Base-by-base conservation (phyloP, 2,329 filamentous ascomycete genomes). In the Paradendryphiella salina region DNA sequence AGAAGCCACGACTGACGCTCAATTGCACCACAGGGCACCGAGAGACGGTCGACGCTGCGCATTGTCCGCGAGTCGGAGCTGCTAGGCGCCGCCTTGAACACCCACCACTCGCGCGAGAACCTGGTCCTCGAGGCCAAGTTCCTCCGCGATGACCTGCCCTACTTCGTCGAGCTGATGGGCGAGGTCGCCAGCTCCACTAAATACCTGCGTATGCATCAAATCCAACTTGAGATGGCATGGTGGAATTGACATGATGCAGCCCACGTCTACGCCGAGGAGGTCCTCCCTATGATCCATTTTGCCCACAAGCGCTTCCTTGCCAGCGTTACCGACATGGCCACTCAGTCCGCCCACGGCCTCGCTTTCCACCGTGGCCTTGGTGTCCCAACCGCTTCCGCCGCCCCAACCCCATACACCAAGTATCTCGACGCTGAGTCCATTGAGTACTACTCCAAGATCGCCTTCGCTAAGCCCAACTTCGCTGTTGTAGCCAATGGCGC, bases 281-380 rank as follows among this genome's bases (percentile, higher is more conserved):
- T 99, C 61, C 80, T 89, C 73, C 82, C 85, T 56, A 80, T 89
- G 62, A 83, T 99, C 67, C 83, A 88, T 73, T 74, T 88, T 65
- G 86, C 89, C 76, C 90, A 96, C 80, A 84, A 87, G 72, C 84
- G 82, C 65, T 78, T 90, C 67, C 82, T 87, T 60, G 79, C 76
- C 61, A 80, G 78, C 73, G 77, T 84, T 46, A 78, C 81, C 68
- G 81, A 85, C 62, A 79, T 96, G 69, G 93, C 94, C 66, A 78
- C 94, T 69, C 91, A 96, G 76, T 87, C 87, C 52, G 94, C 85
- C 65, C 92, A 97, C 77, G 80, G 84, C 57, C 79, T 93, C 67
- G 92, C 92, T 66, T 96, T 96, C 84, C 92, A 99, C 83, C 87
- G 83, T 66, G 94, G 94, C 63, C 90, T 99, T 64, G 94, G 94